phyloP scores from a whole-genome alignment of 2,329 filamentous ascomycete species.

The Penicillium sp. region DNA sequence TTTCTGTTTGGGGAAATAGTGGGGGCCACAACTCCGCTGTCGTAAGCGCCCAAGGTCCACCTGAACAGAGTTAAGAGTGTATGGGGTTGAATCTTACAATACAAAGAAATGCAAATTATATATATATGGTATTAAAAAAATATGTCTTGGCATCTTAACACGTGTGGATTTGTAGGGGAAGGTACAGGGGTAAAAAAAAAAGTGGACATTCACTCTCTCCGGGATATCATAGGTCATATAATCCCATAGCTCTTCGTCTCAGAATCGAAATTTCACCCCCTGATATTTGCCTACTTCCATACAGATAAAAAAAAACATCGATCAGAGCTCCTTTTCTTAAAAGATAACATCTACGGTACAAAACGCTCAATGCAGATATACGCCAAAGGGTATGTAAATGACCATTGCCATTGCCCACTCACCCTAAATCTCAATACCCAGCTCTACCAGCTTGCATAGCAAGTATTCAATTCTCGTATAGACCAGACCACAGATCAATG shows the following conservation, averaged over 20 bases:
- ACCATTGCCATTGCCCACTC: not conserved
- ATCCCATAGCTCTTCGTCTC: no score
- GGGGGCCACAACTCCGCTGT: constrained; percentile 4
- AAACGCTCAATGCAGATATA: not conserved
- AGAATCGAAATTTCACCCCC: no score
- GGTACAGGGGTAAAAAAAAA: not conserved
- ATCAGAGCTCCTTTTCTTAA: not conserved
- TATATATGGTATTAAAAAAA: not conserved
- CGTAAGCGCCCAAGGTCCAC: not conserved
- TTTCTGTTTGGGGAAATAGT: constrained; percentile 11
- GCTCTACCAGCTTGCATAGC: constrained; percentile 3
- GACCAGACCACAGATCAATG: constrained; percentile 1
- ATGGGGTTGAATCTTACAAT: constrained; percentile 3
- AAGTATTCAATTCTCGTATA: constrained; percentile 1
- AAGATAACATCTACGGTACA: constrained; percentile 4
- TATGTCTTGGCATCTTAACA: constrained; percentile 3
- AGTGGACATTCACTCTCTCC: not conserved
- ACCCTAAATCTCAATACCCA: not conserved
- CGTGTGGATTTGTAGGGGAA: constrained; percentile 1
- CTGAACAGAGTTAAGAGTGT: not conserved
- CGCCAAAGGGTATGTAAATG: constrained; percentile 3
- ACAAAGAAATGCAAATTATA: constrained; percentile 1
- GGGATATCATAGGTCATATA: no score
- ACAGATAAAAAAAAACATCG: no score
- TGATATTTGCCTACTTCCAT: no score